A percentile compares a stretch with the other conserved stretches of the same genome.
These are phyloP conservation scores for Solanum sitiens DNA, from an alignment of 257 asterid species.

Conservation along the genomic window DNA sequence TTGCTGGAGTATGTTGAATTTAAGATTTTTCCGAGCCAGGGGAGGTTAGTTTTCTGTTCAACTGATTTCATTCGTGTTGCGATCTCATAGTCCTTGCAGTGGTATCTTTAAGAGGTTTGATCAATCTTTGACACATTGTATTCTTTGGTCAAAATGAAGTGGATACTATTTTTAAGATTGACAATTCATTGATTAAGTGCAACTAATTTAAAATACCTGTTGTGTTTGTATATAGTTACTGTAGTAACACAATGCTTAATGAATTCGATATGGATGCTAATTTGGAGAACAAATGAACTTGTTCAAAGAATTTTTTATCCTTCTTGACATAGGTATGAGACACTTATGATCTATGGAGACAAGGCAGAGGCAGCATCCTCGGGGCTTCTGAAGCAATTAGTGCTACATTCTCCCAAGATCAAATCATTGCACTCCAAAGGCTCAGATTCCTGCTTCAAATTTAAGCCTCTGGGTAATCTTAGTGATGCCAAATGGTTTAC, in stretches of 20 bases:
- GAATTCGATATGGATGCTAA: neutral
- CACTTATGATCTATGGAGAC: conserved; percentile 29
- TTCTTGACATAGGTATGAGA: conserved; percentile 56
- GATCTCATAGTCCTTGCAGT: neutral
- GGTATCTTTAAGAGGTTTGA: neutral
- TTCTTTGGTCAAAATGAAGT: neutral
- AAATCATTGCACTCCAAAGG: conserved; percentile 50
- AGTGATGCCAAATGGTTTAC: conserved; percentile 59
- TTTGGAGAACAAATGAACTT: neutral
- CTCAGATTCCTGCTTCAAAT: conserved; percentile 38
- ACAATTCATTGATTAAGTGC: neutral
- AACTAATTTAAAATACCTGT: neutral
- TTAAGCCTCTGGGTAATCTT: conserved; percentile 35
- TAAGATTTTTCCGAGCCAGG: conserved; percentile 52
- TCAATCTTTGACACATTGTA: neutral
- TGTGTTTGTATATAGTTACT: neutral
- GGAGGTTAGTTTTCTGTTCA: conserved; percentile 37
- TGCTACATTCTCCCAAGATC: conserved; percentile 50
- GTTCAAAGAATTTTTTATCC: neutral
- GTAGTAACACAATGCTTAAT: neutral
- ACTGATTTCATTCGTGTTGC: neutral
- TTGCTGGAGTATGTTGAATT: conserved; percentile 66
- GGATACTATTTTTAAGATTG: neutral
- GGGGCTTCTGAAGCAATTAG: conserved; percentile 65
- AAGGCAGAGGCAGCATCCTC: conserved; percentile 52